A percentile compares a stretch with the other conserved stretches of the same genome.
phyloP scores from a whole-genome alignment of 139 green algal genomes.

The Chlamydomonas sp. region DNA sequence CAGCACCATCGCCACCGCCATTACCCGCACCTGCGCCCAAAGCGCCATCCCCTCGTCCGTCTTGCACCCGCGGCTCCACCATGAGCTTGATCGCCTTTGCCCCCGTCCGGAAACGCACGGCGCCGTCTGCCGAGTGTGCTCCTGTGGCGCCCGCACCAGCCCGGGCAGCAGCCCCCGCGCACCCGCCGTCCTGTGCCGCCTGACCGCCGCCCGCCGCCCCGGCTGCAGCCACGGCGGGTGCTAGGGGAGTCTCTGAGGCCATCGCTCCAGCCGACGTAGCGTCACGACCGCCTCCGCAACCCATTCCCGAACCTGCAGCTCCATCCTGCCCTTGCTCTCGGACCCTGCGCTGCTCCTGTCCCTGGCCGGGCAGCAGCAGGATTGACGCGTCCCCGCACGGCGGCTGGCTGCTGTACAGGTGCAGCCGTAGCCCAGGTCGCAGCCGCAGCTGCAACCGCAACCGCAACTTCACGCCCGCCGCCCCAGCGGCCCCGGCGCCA shows the following conservation, averaged over 20 bases:
- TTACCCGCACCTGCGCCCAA: neutral
- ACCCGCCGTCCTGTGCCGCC: neutral
- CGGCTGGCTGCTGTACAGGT: constrained; percentile 85
- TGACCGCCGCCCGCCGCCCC: neutral
- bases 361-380: constrained; percentile 10
- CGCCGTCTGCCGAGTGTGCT: neutral
- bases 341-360: neutral
- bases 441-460: constrained; percentile 44
- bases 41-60: neutral
- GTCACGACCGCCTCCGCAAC: too few species aligned
- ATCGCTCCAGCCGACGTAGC: too few species aligned
- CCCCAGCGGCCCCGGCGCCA: neutral
- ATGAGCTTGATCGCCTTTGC: constrained; percentile 46
- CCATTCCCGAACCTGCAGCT: too few species aligned
- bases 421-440: constrained; percentile 62
- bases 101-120: constrained; percentile 40
- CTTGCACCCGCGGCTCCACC: neutral
- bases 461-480: too few species aligned
- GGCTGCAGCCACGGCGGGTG: neutral
- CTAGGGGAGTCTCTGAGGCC: too few species aligned
- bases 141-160: neutral
- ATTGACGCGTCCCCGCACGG: constrained; percentile 91
- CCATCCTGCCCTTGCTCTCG: too few species aligned
- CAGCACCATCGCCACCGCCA: neutral
- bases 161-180: neutral